Conservation (phyloP, 768 basidiomycete genomes). For the Trametes coccinea region DNA sequence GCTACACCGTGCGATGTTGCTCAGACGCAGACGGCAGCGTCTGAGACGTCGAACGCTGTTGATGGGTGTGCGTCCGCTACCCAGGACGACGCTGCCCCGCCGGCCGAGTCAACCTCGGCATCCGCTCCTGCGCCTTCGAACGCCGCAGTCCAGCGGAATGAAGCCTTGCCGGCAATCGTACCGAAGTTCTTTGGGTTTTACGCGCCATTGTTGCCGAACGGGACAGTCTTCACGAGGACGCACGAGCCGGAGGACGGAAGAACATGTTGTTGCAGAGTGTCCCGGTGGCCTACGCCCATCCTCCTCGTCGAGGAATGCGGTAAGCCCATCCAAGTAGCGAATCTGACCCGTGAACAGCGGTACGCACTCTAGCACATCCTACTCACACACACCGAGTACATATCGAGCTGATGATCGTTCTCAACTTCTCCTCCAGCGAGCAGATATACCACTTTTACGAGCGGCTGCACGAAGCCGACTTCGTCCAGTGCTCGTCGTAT, state of each 20-base stretch:
- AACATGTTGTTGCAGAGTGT: background rate
- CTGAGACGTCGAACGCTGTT: background rate
- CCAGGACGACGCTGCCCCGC: background rate
- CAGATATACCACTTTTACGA: conserved; percentile 34
- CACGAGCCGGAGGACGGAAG: background rate
- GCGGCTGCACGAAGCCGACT: conserved; percentile 41
- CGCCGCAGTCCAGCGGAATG: background rate
- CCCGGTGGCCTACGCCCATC: conserved; percentile 34
- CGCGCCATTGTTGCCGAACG: conserved; percentile 20
- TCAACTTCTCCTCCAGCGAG: background rate
- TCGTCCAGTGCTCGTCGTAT: conserved; percentile 42
- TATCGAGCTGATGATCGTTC: background rate
- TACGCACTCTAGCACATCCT: background rate
- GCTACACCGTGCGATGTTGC: too few species aligned
- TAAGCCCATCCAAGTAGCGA: conserved; percentile 1
- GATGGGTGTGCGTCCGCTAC: background rate
- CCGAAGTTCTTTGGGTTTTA: conserved; percentile 31
- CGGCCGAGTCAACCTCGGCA: background rate
- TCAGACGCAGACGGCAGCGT: too few species aligned
- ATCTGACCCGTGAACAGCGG: conserved; percentile 27
- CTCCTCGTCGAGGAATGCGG: conserved; percentile 52
- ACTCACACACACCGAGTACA: too few species aligned
- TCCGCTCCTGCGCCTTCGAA: background rate
- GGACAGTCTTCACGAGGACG: background rate
- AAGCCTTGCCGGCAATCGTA: background rate